Evolutionary conservation across 2,329 filamentous ascomycete species (phyloP), one percentile per base, ranked within the genome.

Genomic region (Colletotrichum liaoningense): DNA sequence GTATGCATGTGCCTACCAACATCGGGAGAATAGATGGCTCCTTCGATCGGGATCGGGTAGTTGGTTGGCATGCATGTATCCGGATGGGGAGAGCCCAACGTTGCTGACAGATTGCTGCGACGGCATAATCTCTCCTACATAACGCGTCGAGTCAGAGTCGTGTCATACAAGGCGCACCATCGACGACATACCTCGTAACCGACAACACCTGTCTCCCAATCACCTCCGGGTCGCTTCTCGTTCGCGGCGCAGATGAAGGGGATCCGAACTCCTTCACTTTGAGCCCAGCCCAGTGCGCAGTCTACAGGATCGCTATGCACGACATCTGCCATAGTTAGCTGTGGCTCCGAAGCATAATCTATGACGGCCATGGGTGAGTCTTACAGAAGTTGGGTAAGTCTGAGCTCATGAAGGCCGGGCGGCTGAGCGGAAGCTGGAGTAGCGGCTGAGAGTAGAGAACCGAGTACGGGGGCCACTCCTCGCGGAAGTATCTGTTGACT

Each of bases 191-290:
- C 74, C 71, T 86, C 84, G 73, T 85, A 85, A 42, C 84, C 84
- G 3, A 83, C 80, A 14, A 83, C 86, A 74, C 87, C 87, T 7
- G 88, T 93, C 77, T 95, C 93, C 93, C 93, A 95, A 79, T 95
- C 93, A n/a, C 93, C 93, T 11, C 93, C 93, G 0, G 93, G 88
- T 49, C 92, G 87, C 79, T 92, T 93, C 80, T 95, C 93, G 82
- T 95, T 94, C 60, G 93, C 93, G 68, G 91, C 89, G 76, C 93
- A 94, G 74, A 94, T 89, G 72, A 94, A 91, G 0, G 92, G 91
- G 68, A 94, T 88, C 3, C 84, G 81, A 49, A 84, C 78, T 2
- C 72, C 69, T 54, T 74, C 72, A 2, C 62, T 67, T 58, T 72
- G 63, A 12, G 72, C 72, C 72, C 72, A 74, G 24, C 72, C 69